A percentile compares a stretch with the other conserved stretches of the same genome.
Evolutionary conservation across 2,329 filamentous ascomycete genomes (phyloP).

Genomic region (Chrysosporium queenslandicum): DNA sequence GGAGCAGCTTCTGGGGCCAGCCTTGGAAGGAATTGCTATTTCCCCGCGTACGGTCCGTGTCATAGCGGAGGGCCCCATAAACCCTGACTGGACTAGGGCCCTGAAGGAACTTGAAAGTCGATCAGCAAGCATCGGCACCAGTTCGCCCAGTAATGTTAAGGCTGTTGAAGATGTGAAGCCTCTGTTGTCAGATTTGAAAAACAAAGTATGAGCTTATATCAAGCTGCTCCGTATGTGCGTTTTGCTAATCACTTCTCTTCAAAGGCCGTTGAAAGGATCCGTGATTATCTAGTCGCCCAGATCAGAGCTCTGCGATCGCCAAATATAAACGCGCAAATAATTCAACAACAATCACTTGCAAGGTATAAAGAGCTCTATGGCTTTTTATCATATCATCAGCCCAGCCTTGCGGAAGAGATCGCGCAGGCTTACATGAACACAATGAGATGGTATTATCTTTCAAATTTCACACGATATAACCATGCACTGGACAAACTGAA

Average conservation of each 20-base stretch:
- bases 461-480: slow-evolving; percentile 81
- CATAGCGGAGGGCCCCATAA: slow-evolving; percentile 79
- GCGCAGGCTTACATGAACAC: slow-evolving; percentile 92
- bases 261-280: slow-evolving; percentile 80
- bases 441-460: slow-evolving; percentile 96
- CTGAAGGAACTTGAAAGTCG: slow-evolving; percentile 76
- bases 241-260: slow-evolving; percentile 3
- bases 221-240: neutral
- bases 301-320: slow-evolving; percentile 90
- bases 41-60: slow-evolving; percentile 73
- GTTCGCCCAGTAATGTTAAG: slow-evolving; percentile 55
- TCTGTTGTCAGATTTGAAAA: slow-evolving; percentile 69
- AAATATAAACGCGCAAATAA: slow-evolving; percentile 92
- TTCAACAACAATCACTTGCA: slow-evolving; percentile 86
- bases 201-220: slow-evolving; percentile 51
- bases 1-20: slow-evolving; percentile 74
- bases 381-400: slow-evolving; percentile 74
- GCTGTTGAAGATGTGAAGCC: slow-evolving; percentile 76
- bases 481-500: slow-evolving; percentile 75
- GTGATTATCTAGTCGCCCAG: slow-evolving; percentile 87
- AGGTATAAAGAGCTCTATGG: slow-evolving; percentile 78
- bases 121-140: slow-evolving; percentile 60
- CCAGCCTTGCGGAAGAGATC: slow-evolving; percentile 78
- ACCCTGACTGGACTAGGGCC: slow-evolving; percentile 77
- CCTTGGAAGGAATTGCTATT: slow-evolving; percentile 85